Evolutionary conservation across 1,284 basidiomycete genomes (phyloP).

Genomic region (Leccinum solheimii): DNA sequence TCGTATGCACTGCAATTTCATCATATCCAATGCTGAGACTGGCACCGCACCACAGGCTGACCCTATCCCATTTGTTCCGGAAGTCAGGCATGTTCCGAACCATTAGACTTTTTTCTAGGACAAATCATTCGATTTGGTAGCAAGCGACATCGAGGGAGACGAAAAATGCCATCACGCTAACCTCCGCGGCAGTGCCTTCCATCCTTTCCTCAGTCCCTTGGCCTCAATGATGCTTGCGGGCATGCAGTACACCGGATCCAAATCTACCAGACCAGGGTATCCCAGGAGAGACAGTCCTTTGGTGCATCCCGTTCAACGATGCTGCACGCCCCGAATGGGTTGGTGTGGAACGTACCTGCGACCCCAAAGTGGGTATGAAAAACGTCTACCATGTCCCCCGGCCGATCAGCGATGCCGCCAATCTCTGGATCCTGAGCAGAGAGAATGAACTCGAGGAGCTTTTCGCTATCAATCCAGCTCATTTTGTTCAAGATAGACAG

Average conservation of each 20-base stretch:
- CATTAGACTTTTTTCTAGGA: not conserved
- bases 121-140: slow-evolving; percentile 10
- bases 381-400: slow-evolving; percentile 92
- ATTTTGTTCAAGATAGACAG: slow-evolving; percentile 84
- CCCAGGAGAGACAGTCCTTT: slow-evolving; percentile 85
- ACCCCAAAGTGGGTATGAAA: slow-evolving; percentile 96
- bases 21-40: slow-evolving; percentile 6
- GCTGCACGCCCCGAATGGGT: not conserved
- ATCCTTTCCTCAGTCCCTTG: slow-evolving; percentile 64
- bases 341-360: slow-evolving; percentile 59
- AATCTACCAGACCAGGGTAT: slow-evolving; percentile 78
- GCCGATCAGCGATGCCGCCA: slow-evolving; percentile 94
- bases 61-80: not conserved
- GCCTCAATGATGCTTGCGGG: slow-evolving; percentile 74
- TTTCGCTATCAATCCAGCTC: slow-evolving; percentile 89
- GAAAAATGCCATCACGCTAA: slow-evolving; percentile 15
- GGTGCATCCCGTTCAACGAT: slow-evolving; percentile 1
- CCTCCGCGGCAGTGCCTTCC: slow-evolving; percentile 57
- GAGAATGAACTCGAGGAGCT: slow-evolving; percentile 81
- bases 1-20: slow-evolving; percentile 11
- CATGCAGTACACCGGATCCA: slow-evolving; percentile 98
- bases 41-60: slow-evolving; percentile 2
- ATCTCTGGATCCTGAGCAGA: slow-evolving; percentile 87
- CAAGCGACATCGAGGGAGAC: slow-evolving; percentile 4
- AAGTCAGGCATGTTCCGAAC: not conserved